Evolutionary conservation across 1,284 basidiomycete genomes (phyloP).

Genomic region (Sporisorium scitamineum): DNA sequence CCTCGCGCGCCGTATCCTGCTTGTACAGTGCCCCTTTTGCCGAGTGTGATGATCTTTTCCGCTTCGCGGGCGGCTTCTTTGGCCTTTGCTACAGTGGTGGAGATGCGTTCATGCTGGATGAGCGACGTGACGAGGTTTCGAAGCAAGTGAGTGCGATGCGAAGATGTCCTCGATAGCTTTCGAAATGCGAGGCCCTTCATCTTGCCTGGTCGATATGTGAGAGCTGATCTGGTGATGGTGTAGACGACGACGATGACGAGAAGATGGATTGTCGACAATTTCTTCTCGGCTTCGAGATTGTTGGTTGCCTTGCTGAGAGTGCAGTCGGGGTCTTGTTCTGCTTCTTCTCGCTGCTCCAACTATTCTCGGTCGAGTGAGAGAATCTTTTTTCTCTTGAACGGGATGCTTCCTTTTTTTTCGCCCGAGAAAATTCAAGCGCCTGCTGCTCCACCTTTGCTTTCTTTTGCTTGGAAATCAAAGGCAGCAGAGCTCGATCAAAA

Average conservation of each 20-base stretch:
- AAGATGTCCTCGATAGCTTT: slow-evolving; percentile 62
- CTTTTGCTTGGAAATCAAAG: slow-evolving; percentile 5
- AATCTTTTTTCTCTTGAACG: slow-evolving; percentile 8
- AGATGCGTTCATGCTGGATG: slow-evolving; percentile 94
- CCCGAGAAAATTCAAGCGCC: too few species aligned
- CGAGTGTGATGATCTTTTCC: slow-evolving; percentile 80
- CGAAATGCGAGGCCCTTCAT: slow-evolving; percentile 69
- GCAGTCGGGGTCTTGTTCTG: neutral
- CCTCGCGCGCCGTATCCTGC: slow-evolving; percentile 51
- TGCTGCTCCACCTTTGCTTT: neutral
- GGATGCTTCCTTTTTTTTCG: too few species aligned
- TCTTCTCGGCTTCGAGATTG: neutral
- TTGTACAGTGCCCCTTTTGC: slow-evolving; percentile 57
- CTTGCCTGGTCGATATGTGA: neutral
- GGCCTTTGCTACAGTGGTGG: slow-evolving; percentile 95
- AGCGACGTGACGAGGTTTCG: slow-evolving; percentile 91
- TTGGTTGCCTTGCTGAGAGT: neutral
- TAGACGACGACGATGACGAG: neutral
- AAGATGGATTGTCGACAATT: slow-evolving; percentile 1
- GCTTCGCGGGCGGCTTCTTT: slow-evolving; percentile 89
- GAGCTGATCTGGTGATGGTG: neutral
- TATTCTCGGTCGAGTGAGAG: slow-evolving; percentile 43
- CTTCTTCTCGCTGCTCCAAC: slow-evolving; percentile 21
- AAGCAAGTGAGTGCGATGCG: slow-evolving; percentile 48
- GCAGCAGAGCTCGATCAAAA: slow-evolving; percentile 7